Base-by-base conservation (phyloP, 257 asterid genomes). In the Nicotiana undulata region DNA sequence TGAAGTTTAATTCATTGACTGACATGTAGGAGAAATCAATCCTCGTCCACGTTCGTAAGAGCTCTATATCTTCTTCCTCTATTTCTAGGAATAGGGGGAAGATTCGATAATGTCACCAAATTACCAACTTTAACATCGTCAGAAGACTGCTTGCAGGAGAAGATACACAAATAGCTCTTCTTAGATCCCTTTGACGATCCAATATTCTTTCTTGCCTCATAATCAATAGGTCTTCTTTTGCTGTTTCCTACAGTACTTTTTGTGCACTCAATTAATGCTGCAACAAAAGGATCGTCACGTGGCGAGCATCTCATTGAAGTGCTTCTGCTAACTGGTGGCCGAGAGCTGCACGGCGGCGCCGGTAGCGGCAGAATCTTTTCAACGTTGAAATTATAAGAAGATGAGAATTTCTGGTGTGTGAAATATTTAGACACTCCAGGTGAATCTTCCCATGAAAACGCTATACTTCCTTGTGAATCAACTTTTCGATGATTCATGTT, bases 391-490 rank as follows among this genome's bases (percentile, higher is more conserved):
- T 72, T 59, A 72, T 20, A 2, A 8, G 81, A 32, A 2, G 81
- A 77, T 9, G 82, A 29, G 63, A 79, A 81, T 28, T 81, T 87
- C 60, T 81, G 87, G 80, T 63, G 87, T 22, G 16, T 67, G 80
- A 84, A 79, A 72, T 72, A 49, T 83, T 92, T 93, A 18, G 94
- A 68, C 11, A 89, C 76, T 40, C 98, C 96, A 15, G 98, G 96
- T 77, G 80, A 88, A 86, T 89, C 92, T 87, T 93, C 97, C 98
- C 98, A 92, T 2, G 94, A 88, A 82, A 93, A 93, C 22, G 98
- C 96, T 74, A 93, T 85, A 53, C 65, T 85, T 37, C 91, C 87
- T 58, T 79, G 86, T 11, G 92, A 88, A 2, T 52, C 83, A 61
- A 40, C 24, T 82, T 84, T 93, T 46, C 86, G 79, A 82, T 84